phyloP scores from a whole-genome alignment of 2,329 filamentous ascomycete genomes.

The Paecilomyces sp. region DNA sequence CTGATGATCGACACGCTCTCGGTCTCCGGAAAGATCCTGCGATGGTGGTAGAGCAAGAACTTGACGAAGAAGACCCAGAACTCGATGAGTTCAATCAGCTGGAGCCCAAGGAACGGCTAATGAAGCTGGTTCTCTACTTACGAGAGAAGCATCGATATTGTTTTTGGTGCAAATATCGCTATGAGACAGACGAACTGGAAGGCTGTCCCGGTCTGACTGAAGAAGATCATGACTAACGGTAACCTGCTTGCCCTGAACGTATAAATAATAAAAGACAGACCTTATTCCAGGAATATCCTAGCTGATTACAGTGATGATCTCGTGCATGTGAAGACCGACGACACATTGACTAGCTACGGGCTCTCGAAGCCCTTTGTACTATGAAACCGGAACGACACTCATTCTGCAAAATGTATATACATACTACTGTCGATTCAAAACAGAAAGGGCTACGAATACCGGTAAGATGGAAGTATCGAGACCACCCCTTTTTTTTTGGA shows the following conservation, averaged over 20 bases:
- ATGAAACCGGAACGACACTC: not conserved
- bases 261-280: not conserved
- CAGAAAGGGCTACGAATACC: not conserved
- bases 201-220: conserved; percentile 84
- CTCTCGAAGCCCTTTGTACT: not conserved
- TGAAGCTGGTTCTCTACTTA: conserved; percentile 60
- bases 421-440: not conserved
- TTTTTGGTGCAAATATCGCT: conserved; percentile 90
- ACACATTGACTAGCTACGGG: not conserved
- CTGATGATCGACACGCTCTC: conserved; percentile 63
- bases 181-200: conserved; percentile 65
- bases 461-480: not conserved
- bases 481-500: not conserved
- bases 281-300: not conserved
- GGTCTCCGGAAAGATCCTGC: conserved; percentile 47
- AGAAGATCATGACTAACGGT: conserved; percentile 63
- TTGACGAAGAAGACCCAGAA: conserved; percentile 69
- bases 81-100: conserved; percentile 71
- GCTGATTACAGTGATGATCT: not conserved
- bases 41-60: conserved; percentile 43
- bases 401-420: not conserved
- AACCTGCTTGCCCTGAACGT: not conserved
- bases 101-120: conserved; percentile 58
- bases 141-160: conserved; percentile 72
- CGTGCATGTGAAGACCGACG: not conserved